Conservation (phyloP, 768 basidiomycete species). For the Tricholoma sp. region DNA sequence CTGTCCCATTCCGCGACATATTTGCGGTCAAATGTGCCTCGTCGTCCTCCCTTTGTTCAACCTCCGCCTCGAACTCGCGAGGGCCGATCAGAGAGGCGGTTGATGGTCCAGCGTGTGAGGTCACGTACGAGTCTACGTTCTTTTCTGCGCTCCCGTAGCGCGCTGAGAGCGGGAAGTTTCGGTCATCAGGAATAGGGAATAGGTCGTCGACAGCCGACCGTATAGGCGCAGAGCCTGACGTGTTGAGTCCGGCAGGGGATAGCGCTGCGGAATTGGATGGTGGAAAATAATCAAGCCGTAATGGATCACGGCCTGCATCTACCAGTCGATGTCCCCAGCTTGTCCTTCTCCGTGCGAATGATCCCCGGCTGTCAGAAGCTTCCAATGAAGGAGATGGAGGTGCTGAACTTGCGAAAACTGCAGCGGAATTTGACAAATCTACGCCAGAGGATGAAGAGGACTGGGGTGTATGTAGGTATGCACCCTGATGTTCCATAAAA, state of each 20-base stretch:
- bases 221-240: constrained; percentile 18
- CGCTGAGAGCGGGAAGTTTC: constrained; percentile 27
- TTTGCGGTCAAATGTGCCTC: constrained; percentile 52
- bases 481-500: constrained; percentile 31
- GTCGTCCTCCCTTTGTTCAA: constrained; percentile 49
- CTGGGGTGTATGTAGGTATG: constrained; percentile 29
- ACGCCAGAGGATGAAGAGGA: constrained; percentile 53
- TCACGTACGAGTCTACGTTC: constrained; percentile 33
- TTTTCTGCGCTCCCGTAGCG: constrained; percentile 28
- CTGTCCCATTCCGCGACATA: constrained; percentile 34
- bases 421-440: constrained; percentile 43
- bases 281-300: constrained; percentile 30
- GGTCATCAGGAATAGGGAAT: constrained; percentile 42
- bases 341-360: constrained; percentile 45
- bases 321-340: constrained; percentile 50
- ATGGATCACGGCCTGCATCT: constrained; percentile 43
- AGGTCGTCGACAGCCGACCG: constrained; percentile 36
- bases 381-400: constrained; percentile 56
- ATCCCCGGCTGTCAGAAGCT: constrained; percentile 38
- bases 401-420: constrained; percentile 36
- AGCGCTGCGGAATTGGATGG: constrained; percentile 19
- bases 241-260: constrained; percentile 8
- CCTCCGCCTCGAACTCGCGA: constrained; percentile 32
- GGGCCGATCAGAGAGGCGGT: constrained; percentile 44
- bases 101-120: constrained; percentile 43